Base-by-base conservation (phyloP, 1,284 basidiomycete species). In the Abortiporus biennis region DNA sequence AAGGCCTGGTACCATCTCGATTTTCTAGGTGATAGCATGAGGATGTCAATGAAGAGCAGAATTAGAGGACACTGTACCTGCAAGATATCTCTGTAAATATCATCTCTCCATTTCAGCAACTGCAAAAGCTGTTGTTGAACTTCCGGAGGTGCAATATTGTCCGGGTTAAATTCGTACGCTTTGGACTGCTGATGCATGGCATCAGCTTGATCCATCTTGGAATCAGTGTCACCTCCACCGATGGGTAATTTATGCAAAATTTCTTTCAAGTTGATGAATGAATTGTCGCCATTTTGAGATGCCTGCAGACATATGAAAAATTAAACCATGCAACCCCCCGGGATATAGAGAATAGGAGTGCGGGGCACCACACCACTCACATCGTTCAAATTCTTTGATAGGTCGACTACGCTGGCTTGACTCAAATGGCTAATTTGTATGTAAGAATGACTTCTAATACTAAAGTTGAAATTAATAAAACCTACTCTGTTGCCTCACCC, bases 341-440 rank as follows among this genome's bases (percentile, higher is more conserved):
- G 21, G 19, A 8, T 29, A 27, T 34, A 20, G 20, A 22, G 33
- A 36, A 45, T 45, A 35, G 19, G 15, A 16, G 6, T 19, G 25
- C 19, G 31, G 22, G 11, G 16, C 9, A 29, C n/a, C n/a, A n/a
- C n/a, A n/a, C n/a, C 9, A 47, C 57, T 45, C 44, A 70, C 72
- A 24, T 67, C 61, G 49, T 73, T 65, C 67, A 92, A 78, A 51
- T 84, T 80, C 53, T 78, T 72, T 43, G 76, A 76, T 13, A 92
- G 74, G 49, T 92, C 88, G 1, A 85, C 84, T 4, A 94, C 84
- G 43, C 85, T 88, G 3, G 87, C 80, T 62, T 89, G 76, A 54
- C 76, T 78, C 48, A 80, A 44, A 52, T 78, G 69, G 46, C 76
- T 78, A 35, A n/a, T n/a, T n/a, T 22, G 41, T 43, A 34, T 3